Percentiles rank a stretch among this genome's conserved stretches.
Evolutionary conservation across 305 asterid species (phyloP).

Genomic region (Ilex paraguariensis): DNA sequence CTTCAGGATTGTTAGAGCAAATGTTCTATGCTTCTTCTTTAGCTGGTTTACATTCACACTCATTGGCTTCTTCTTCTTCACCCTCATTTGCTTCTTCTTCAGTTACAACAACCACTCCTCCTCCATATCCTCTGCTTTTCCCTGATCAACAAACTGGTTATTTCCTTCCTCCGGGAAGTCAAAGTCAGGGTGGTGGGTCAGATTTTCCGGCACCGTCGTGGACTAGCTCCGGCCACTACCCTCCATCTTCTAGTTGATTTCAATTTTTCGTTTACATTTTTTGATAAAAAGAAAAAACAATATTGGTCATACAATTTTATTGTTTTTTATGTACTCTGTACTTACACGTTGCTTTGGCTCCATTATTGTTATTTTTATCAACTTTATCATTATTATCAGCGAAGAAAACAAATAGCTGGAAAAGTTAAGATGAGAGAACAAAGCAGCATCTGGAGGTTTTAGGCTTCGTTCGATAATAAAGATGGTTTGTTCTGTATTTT

Average conservation of each 20-base stretch:
- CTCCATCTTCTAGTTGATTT: conserved; percentile 20
- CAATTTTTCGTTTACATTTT: not conserved
- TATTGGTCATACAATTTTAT: not conserved
- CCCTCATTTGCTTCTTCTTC: conserved; percentile 6
- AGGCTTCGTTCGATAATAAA: too few species aligned
- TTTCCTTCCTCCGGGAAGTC: conserved; percentile 11
- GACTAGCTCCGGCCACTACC: conserved; percentile 16
- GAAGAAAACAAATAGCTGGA: too few species aligned
- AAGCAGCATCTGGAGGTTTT: too few species aligned
- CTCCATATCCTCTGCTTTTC: conserved; percentile 6
- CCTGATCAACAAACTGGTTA: conserved; percentile 11
- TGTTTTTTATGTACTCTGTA: not conserved
- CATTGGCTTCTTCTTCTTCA: conserved; percentile 11
- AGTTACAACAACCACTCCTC: conserved; percentile 3
- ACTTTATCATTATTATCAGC: too few species aligned
- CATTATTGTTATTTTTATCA: too few species aligned
- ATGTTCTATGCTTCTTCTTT: conserved; percentile 16
- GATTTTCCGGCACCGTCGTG: conserved; percentile 8
- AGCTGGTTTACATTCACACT: conserved; percentile 13
- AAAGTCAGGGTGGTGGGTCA: conserved; percentile 7
- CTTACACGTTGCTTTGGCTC: not conserved
- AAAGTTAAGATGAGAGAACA: too few species aligned
- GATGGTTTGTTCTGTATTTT: too few species aligned
- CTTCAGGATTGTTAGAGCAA: conserved; percentile 12
- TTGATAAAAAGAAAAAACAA: not conserved